phyloP scores from a whole-genome alignment of 176 grass and related monocot species.

The Cocos nucifera region DNA sequence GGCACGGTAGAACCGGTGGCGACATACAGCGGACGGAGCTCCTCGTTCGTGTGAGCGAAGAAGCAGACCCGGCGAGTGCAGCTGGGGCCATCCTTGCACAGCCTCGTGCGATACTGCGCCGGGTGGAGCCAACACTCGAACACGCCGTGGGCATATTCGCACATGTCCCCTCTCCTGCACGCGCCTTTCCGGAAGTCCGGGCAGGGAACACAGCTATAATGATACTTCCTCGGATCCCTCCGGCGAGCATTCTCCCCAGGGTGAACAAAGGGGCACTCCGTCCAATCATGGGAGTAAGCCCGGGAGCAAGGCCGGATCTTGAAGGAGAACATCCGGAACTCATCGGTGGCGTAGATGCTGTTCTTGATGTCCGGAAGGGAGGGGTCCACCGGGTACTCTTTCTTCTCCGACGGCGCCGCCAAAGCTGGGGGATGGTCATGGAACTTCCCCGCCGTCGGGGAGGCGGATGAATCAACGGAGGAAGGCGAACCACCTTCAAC shows the following conservation, averaged over 20 bases:
- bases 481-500: constrained; percentile 24
- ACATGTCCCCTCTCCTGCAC: constrained; percentile 3
- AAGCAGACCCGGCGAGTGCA: constrained; percentile 82
- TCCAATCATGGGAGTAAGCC: constrained; percentile 16
- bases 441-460: constrained; percentile 33
- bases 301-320: constrained; percentile 12
- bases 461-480: constrained; percentile 10
- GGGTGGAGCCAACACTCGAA: constrained; percentile 24
- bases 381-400: constrained; percentile 67
- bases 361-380: constrained; percentile 49
- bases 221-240: constrained; percentile 12
- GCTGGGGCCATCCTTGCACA: constrained; percentile 62
- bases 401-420: constrained; percentile 36
- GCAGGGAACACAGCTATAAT: constrained; percentile 15
- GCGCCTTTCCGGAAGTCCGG: constrained; percentile 12
- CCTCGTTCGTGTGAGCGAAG: constrained; percentile 74
- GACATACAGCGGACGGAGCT: constrained; percentile 62
- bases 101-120: constrained; percentile 24
- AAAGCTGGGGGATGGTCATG: constrained; percentile 31
- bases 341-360: constrained; percentile 12
- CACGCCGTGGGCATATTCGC: constrained; percentile 19
- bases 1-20: constrained; percentile 44
- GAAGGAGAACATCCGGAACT: constrained; percentile 19
- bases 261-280: constrained; percentile 17
- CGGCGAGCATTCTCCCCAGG: constrained; percentile 15